Conservation (phyloP, 306 rosid species). For the Hippophae rhamnoides region DNA sequence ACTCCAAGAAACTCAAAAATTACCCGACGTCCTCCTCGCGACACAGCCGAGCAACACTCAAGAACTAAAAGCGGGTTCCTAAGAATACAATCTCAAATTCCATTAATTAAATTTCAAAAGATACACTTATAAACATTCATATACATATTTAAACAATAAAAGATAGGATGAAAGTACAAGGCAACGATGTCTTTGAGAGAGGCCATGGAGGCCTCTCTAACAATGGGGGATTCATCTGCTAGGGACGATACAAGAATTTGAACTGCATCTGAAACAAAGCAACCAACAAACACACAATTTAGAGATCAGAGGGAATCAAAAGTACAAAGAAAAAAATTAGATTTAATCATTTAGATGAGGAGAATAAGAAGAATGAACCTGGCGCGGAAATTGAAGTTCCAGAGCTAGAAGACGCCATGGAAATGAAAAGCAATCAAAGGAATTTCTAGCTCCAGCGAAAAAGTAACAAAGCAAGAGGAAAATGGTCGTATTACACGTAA, state of each 20-base stretch:
- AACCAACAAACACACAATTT: slow-evolving; percentile 10
- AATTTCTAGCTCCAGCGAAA: neutral
- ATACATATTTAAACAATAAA: slow-evolving; percentile 2
- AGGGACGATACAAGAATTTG: slow-evolving; percentile 72
- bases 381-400: slow-evolving; percentile 56
- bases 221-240: slow-evolving; percentile 70
- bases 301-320: slow-evolving; percentile 10
- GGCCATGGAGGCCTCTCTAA: slow-evolving; percentile 69
- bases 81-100: slow-evolving; percentile 8
- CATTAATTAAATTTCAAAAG: slow-evolving; percentile 6
- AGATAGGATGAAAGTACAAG: slow-evolving; percentile 32
- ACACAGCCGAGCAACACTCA: slow-evolving; percentile 68
- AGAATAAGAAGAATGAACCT: slow-evolving; percentile 25
- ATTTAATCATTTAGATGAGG: neutral
- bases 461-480: neutral
- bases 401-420: slow-evolving; percentile 62
- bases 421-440: neutral
- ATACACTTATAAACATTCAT: neutral
- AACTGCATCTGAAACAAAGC: slow-evolving; percentile 55
- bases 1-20: slow-evolving; percentile 8
- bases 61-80: slow-evolving; percentile 81
- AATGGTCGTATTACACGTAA: too few relatives aligned
- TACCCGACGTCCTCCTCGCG: slow-evolving; percentile 95
- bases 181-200: slow-evolving; percentile 73
- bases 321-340: neutral